Conservation (phyloP, 306 rosid genomes). For the Ormosia emarginata region DNA sequence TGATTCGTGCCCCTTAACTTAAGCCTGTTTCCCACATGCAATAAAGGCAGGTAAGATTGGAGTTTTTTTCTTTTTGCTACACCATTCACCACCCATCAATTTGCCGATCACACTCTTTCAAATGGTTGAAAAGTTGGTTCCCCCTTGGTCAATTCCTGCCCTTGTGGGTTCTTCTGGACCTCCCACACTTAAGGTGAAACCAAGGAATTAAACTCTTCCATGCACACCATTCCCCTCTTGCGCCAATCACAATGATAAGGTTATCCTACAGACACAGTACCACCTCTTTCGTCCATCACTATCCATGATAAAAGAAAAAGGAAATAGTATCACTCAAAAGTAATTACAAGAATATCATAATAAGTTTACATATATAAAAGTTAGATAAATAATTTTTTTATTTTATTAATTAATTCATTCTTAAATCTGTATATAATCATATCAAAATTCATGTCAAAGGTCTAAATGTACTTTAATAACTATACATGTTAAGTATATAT, state of each 20-base stretch:
- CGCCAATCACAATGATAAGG: not conserved
- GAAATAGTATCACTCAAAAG: not conserved
- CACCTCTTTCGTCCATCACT: not conserved
- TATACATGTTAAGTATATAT: not conserved
- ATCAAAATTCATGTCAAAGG: not conserved
- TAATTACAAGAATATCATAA: not conserved
- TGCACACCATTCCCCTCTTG: not conserved
- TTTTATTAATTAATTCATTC: not conserved
- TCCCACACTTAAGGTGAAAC: not conserved
- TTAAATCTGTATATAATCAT: not conserved
- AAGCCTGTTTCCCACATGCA: not conserved
- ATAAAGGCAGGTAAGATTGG: not conserved
- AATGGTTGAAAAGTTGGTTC: slow-evolving; percentile 25
- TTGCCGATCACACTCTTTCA: slow-evolving; percentile 22
- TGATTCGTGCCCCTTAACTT: not conserved
- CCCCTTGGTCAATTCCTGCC: not conserved
- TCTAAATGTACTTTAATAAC: not conserved
- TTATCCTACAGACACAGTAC: not conserved
- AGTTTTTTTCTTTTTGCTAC: not conserved
- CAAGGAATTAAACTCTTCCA: slow-evolving; percentile 15
- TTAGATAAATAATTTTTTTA: not conserved
- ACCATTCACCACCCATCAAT: slow-evolving; percentile 7
- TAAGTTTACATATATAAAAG: not conserved
- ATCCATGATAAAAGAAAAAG: not conserved
- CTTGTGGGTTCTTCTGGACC: slow-evolving; percentile 1